Base-by-base conservation (phyloP, 768 basidiomycete species). In the Tulasnella calospora region DNA sequence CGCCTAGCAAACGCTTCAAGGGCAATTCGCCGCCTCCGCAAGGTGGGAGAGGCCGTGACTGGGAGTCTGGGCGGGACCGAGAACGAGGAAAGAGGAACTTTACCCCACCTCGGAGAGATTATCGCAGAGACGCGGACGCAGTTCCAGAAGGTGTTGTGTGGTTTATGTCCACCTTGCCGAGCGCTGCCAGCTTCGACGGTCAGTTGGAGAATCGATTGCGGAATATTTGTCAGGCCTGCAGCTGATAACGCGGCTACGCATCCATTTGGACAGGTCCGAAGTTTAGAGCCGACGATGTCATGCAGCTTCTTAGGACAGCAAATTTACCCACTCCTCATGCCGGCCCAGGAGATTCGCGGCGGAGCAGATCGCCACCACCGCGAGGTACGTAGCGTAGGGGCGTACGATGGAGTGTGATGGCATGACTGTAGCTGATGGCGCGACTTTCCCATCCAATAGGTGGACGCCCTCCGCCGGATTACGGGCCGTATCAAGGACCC, bases 231-330 rank as follows among this genome's bases (percentile, higher is more conserved):
- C 0, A 74, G 23, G 70, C 40, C 33, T n/a, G n/a, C 38, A 7
- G 10, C 46, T 30, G n/a, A 40, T 61, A 72, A 51, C 23, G 12
- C 61, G 61, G 61, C n/a, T 51, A 79, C 67, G 77, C 70, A 51
- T 27, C 74, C 41, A 33, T 79, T 44, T 78, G 77, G 74, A 30
- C 81, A 96, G 95, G 95, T 5, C 96, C 96, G 12, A 89, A 94
- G 51, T 97, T 97, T 85, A 88, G 94, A 78, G 92, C 92, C 1
- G 96, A 98, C 40, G 95, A 97, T 83, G 86, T 97, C 51, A 92
- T 98, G 90, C 91, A 92, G 79, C 82, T 95, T 40, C 92, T 98
- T 84, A 88, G 90, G 46, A 93, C 90, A 82, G 92, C 94, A 71
- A 90, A 92, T 41, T 94, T 95, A 77, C 93, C 94, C 0, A 91